A percentile compares a stretch with the other conserved stretches of the same genome.
Evolutionary conservation across 345 rosid genomes (phyloP).

Genomic region (Populus alba): DNA sequence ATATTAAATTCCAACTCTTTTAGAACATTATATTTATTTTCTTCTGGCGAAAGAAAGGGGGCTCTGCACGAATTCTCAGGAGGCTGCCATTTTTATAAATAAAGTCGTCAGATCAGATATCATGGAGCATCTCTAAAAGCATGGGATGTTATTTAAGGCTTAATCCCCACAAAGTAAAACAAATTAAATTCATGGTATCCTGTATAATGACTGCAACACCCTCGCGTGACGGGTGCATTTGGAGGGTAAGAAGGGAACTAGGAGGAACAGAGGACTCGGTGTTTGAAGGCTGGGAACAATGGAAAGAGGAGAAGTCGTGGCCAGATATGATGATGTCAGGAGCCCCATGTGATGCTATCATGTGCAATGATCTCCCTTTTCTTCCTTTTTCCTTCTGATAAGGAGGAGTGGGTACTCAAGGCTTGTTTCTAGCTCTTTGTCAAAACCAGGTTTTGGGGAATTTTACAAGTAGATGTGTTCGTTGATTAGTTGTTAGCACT

Average conservation of each 20-base stretch:
- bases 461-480: no score
- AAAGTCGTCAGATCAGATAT: constrained; percentile 4
- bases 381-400: neutral
- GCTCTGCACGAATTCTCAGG: constrained; percentile 26
- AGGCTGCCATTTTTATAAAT: constrained; percentile 9
- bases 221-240: neutral
- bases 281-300: constrained; percentile 73
- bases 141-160: neutral
- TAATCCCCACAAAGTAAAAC: neutral
- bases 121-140: neutral
- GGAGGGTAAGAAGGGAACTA: neutral
- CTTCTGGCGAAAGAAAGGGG: constrained; percentile 43
- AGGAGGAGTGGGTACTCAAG: neutral
- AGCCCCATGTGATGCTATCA: constrained; percentile 47
- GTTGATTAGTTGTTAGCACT: no score
- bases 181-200: neutral
- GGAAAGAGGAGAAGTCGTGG: constrained; percentile 66
- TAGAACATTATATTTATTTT: constrained; percentile 14
- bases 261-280: constrained; percentile 32
- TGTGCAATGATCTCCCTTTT: constrained; percentile 18
- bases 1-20: neutral
- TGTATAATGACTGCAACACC: neutral
- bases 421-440: neutral
- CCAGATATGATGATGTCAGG: constrained; percentile 74
- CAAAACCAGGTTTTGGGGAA: no score